Conservation (phyloP, 1,139 yeast genomes). For the Casaregolazyma suthepensis region DNA sequence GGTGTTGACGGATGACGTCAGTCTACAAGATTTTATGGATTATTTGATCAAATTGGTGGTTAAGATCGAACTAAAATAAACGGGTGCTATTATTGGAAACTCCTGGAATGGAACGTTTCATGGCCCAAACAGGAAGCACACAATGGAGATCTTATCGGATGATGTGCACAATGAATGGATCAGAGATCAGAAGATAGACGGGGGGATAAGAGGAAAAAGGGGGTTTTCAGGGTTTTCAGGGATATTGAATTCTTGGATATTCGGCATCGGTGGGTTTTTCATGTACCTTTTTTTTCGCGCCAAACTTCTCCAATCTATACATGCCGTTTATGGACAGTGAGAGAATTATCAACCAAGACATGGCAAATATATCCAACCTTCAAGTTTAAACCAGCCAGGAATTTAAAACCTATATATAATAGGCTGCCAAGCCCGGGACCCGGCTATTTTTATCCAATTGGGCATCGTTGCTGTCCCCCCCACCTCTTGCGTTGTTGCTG, state of each 20-base stretch:
- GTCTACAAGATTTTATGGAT: slow-evolving; percentile 63
- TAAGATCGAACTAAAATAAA: slow-evolving; percentile 11
- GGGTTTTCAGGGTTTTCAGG: background rate
- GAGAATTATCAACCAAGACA: background rate
- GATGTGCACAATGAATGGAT: background rate
- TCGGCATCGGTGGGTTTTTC: background rate
- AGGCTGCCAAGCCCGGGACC: too few relatives aligned
- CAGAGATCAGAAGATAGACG: background rate
- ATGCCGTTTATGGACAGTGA: background rate
- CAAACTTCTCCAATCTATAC: background rate
- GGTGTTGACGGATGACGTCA: slow-evolving; percentile 64
- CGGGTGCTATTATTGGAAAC: background rate
- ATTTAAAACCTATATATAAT: too few relatives aligned
- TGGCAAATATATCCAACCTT: background rate
- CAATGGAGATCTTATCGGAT: background rate
- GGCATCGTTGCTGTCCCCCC: background rate
- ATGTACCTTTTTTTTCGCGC: background rate
- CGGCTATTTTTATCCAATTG: background rate
- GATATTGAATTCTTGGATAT: too few relatives aligned
- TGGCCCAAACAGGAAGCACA: background rate
- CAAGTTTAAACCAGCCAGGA: background rate
- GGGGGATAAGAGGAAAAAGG: background rate
- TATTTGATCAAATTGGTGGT: slow-evolving; percentile 35
- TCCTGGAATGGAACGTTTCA: background rate
- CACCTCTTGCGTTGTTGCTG: background rate